These are phyloP conservation scores for Daldinia caldariorum DNA, from an alignment of 495 filamentous ascomycete genomes.

Conservation along the genomic window DNA sequence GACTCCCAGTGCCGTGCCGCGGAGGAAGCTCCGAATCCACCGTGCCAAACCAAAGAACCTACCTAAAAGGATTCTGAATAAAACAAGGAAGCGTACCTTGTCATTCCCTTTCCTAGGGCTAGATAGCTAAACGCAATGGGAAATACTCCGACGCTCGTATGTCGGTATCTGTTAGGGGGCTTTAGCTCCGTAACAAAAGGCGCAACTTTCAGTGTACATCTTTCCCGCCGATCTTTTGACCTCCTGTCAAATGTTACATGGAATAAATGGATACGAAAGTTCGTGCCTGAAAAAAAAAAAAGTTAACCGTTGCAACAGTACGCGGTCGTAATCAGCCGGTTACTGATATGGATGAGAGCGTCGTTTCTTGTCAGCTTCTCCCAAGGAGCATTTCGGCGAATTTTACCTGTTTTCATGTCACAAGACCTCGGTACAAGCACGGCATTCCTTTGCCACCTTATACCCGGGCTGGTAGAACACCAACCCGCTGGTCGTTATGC, in stretches of 20 bases:
- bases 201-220: background rate
- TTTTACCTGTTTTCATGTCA: constrained; percentile 1
- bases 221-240: background rate
- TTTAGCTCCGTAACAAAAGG: background rate
- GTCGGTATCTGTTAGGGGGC: constrained; percentile 8
- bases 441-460: constrained; percentile 1
- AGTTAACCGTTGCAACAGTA: background rate
- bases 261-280: constrained; percentile 2
- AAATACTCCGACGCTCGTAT: constrained; percentile 6
- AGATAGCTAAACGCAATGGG: constrained; percentile 2
- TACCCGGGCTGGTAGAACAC: background rate
- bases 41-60: background rate
- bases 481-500: background rate
- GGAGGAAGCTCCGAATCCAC: constrained; percentile 9
- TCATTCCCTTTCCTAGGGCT: constrained; percentile 17
- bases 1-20: background rate
- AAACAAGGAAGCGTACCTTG: constrained; percentile 17
- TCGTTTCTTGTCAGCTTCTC: constrained; percentile 1
- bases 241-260: constrained; percentile 1
- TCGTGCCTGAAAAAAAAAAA: background rate
- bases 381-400: constrained; percentile 3
- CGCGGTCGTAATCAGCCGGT: background rate
- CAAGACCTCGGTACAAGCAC: constrained; percentile 4
- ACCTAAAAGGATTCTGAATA: constrained; percentile 18
- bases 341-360: background rate